Evolutionary conservation across 352 stramenopile genomes (phyloP), one percentile per base, ranked within the genome.

Genomic region (Pythium myriotylum): DNA sequence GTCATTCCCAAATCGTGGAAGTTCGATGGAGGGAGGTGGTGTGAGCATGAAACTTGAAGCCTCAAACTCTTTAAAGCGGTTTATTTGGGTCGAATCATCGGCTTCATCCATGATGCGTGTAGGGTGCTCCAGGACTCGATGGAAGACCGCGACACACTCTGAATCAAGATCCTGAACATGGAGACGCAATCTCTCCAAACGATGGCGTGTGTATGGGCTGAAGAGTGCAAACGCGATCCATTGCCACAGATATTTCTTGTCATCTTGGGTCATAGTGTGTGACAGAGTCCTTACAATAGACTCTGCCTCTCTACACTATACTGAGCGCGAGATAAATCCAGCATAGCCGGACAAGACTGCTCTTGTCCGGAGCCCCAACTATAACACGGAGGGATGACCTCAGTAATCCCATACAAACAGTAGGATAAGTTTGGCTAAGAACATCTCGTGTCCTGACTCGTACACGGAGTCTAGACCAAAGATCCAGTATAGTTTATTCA

Each of bases 1-100:
- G 49, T 45, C 49, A 33, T 23, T 20, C 4, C 49, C 49, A 17
- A 55, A 45, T 16, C n/a, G n/a, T 16, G n/a, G 41, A 17, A 16
- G 22, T 19, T 33, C 45, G 10, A 20, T 24, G 3, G 32, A 16
- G 0, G 23, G 16, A 13, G 37, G 50, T 8, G 29, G 22, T 16
- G 35, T 57, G 17, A 39, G 3, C 22, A 45, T 45, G 23, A 57
- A 57, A 14, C 23, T 20, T 9, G 37, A 57, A 5, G 50, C 33
- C 35, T 20, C 16, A 2, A 57, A 13, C 9, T 19, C 33, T 17
- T 47, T 16, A 29, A 57, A 46, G 9, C 33, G 23, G 6, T 9
- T n/a, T 19, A 10, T 39, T 0, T 24, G 5, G 4, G 37, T 4
- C 5, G 37, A 14, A 14, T 43, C 37, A 20, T 20, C 17, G 7